Base-by-base conservation (phyloP, 139 green algal genomes). In the Deuterostichococcus epilithicus region DNA sequence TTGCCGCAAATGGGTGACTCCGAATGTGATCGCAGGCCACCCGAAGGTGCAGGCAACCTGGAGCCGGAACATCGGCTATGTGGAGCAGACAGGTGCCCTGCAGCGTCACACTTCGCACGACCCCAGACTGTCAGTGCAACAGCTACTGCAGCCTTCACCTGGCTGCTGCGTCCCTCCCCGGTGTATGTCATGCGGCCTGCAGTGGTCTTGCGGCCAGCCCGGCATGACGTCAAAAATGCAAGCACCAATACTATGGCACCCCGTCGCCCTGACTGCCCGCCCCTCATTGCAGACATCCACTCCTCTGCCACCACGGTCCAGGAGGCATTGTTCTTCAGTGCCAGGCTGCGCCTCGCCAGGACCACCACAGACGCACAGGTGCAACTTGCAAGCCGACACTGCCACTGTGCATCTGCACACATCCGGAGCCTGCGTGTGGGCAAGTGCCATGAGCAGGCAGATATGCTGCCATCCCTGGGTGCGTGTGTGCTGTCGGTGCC, bases 21-120 rank as follows among this genome's bases (percentile, higher is more conserved):
- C 23, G 74, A 20, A 74, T 18, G 82, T 89, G 70, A 91, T 90
- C 72, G 52, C 47, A 44, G 88, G 82, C 6, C 82, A 90, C 72
- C 86, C 87, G 44, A 91, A 93, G 81, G 78, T 90, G 25, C 91
- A 95, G 81, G 70, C 25, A 18, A 84, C 81, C 23, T 97, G 91
- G 84, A 82, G 82, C 0, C 76, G 91, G 3, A 84, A 92, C 37
- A 83, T 91, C 38, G 89, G 89, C 58, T 93, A 87, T 72, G 80
- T 89, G 25, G 84, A 78, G 71, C 68, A 78, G 71, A 84, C 37
- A 28, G 75, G 74, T 44, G 81, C 39, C 34, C 26, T 15, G 47
- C 5, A 15, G 18, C 36, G n/a, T 25, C 32, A 25, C 10, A 44
- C 67, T 38, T 32, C n/a, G n/a, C n/a, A n/a, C n/a, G n/a, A n/a